Conservation (phyloP, 2,329 filamentous ascomycete genomes). For the Colletotrichum orchidophilum region DNA sequence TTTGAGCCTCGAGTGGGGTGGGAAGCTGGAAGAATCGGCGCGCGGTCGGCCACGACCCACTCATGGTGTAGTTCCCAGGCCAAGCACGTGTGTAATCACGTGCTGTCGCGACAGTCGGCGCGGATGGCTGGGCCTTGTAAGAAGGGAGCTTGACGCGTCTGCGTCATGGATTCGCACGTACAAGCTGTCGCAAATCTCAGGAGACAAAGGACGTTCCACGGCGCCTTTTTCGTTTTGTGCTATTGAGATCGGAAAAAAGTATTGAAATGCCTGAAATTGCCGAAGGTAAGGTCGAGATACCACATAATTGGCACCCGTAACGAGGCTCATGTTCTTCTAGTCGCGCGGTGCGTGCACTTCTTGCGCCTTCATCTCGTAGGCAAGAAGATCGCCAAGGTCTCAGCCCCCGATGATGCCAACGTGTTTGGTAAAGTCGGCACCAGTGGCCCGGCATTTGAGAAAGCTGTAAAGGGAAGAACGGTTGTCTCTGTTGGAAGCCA, state of each 20-base stretch:
- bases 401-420: conserved; percentile 80
- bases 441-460: conserved; percentile 77
- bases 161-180: conserved; percentile 5
- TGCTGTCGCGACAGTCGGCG: conserved; percentile 36
- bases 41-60: conserved; percentile 32
- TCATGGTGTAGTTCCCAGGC: conserved; percentile 13
- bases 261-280: conserved; percentile 69
- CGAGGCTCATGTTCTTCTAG: conserved; percentile 47
- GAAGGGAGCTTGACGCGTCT: not conserved
- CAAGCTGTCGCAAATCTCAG: not conserved
- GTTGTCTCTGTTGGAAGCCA: conserved; percentile 79
- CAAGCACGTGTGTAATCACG: conserved; percentile 37
- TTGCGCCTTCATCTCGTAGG: conserved; percentile 85
- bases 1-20: conserved; percentile 32
- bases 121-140: not conserved
- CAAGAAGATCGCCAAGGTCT: conserved; percentile 76
- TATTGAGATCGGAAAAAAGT: not conserved
- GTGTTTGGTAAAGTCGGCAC: conserved; percentile 93
- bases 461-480: conserved; percentile 78
- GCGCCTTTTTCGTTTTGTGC: not conserved
- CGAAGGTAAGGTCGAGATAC: conserved; percentile 54
- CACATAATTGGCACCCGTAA: not conserved
- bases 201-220: not conserved
- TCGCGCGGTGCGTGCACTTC: conserved; percentile 87
- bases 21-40: conserved; percentile 33